phyloP scores from a whole-genome alignment of 2,329 filamentous ascomycete species.

The Trematosphaeria pertusa region DNA sequence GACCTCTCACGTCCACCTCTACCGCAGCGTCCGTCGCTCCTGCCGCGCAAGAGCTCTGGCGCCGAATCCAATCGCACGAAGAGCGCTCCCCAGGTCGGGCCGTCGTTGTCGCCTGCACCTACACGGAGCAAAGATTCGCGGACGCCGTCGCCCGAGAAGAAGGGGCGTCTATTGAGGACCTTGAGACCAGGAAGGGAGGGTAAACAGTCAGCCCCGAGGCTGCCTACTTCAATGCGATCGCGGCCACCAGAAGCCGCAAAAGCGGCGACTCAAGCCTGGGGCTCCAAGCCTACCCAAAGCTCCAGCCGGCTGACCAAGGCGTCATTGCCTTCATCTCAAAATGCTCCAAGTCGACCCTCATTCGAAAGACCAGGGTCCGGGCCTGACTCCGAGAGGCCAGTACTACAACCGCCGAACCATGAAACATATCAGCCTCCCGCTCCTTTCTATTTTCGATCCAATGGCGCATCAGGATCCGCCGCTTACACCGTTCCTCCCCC shows the following conservation, averaged over 20 bases:
- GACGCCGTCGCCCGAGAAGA: slow-evolving; percentile 69
- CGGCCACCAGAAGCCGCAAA: slow-evolving; percentile 65
- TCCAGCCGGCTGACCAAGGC: slow-evolving; percentile 21
- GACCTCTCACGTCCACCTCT: slow-evolving; percentile 75
- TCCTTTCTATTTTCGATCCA: slow-evolving; percentile 34
- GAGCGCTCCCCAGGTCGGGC: slow-evolving; percentile 28
- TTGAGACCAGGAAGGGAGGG: slow-evolving; percentile 56
- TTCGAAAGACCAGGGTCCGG: slow-evolving; percentile 31
- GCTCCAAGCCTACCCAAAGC: slow-evolving; percentile 36
- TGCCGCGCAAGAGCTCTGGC: slow-evolving; percentile 56
- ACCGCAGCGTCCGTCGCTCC: slow-evolving; percentile 62
- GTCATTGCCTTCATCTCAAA: slow-evolving; percentile 19
- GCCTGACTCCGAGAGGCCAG: slow-evolving; percentile 11
- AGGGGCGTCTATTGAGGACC: slow-evolving; percentile 63
- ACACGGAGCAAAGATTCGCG: slow-evolving; percentile 56
- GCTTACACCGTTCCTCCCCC: slow-evolving; percentile 24
- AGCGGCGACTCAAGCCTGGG: slow-evolving; percentile 70
- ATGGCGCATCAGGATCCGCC: slow-evolving; percentile 22
- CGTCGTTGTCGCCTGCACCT: slow-evolving; percentile 43
- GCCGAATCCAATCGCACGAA: slow-evolving; percentile 29
- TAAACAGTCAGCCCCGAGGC: slow-evolving; percentile 55
- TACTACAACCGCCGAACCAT: slow-evolving; percentile 12
- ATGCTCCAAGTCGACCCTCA: slow-evolving; percentile 34
- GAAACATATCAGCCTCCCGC: slow-evolving; percentile 21
- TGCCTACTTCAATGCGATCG: slow-evolving; percentile 53